A percentile compares a stretch with the other conserved stretches of the same genome.
Conservation (phyloP, 805 yeast species). For the Wickerhamomyces kurtzmanii region DNA sequence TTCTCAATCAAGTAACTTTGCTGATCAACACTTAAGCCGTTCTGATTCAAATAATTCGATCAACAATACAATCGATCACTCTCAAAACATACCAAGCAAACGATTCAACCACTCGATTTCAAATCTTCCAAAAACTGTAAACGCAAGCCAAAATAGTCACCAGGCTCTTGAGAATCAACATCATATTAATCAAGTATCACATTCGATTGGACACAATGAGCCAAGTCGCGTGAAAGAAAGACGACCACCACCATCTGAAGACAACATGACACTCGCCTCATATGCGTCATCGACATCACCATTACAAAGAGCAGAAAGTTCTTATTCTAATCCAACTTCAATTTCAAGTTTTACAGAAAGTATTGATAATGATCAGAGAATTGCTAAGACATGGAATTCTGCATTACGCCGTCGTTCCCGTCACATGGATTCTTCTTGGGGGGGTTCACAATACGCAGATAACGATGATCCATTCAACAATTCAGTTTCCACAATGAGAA, state of each 20-base stretch:
- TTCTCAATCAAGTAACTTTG: too few species aligned
- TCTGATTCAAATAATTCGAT: too few species aligned
- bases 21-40: too few species aligned
- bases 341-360: constrained; percentile 17
- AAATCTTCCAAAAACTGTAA: too few species aligned
- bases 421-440: constrained; percentile 9
- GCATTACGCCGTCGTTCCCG: constrained; percentile 18
- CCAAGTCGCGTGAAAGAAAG: constrained; percentile 6
- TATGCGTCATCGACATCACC: constrained; percentile 15
- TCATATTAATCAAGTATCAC: too few species aligned
- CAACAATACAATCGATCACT: too few species aligned
- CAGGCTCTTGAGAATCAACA: too few species aligned
- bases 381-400: constrained; percentile 19
- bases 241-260: constrained; percentile 20
- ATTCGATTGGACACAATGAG: constrained; percentile 1
- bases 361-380: constrained; percentile 11
- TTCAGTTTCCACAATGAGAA: constrained; percentile 4
- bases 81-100: too few species aligned
- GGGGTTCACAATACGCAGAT: too few species aligned
- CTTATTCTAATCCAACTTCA: constrained; percentile 18
- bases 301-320: constrained; percentile 13
- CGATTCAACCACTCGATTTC: too few species aligned
- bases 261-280: constrained; percentile 18
- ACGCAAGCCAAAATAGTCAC: too few species aligned
- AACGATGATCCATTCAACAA: neutral